Percentiles rank a stretch among this genome's conserved stretches.
phyloP scores from a whole-genome alignment of 768 basidiomycete species.

The Filobasidium wieringae region DNA sequence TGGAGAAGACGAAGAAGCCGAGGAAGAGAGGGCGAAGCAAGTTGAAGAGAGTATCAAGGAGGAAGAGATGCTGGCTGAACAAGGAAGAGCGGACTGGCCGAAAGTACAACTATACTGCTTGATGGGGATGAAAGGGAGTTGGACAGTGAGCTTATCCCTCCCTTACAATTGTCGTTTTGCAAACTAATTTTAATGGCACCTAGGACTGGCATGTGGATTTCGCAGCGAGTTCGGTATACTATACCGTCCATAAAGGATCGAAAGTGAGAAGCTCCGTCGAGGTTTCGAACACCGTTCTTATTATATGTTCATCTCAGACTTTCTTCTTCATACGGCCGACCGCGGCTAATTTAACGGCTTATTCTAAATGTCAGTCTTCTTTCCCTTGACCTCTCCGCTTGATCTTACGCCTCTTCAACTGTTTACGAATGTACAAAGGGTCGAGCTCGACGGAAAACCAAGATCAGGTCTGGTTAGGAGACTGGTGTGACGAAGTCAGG shows the following conservation, averaged over 20 bases:
- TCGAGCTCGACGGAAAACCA: slow-evolving; percentile 80
- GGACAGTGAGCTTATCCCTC: slow-evolving; percentile 59
- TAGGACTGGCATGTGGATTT: slow-evolving; percentile 99
- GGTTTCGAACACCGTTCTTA: not conserved
- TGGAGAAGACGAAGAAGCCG: not conserved
- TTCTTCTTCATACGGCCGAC: slow-evolving; percentile 96
- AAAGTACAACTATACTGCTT: slow-evolving; percentile 94
- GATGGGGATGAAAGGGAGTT: slow-evolving; percentile 85
- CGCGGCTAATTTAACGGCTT: slow-evolving; percentile 67
- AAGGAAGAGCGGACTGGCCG: slow-evolving; percentile 42
- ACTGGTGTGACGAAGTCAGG: slow-evolving; percentile 79
- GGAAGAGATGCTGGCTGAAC: not conserved
- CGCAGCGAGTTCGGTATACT: slow-evolving; percentile 95
- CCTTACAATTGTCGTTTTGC: not conserved
- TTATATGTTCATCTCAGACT: slow-evolving; percentile 45
- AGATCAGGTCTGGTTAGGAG: slow-evolving; percentile 78
- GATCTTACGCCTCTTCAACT: slow-evolving; percentile 29
- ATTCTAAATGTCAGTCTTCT: slow-evolving; percentile 56
- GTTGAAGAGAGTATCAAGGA: not conserved
- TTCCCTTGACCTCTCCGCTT: not conserved
- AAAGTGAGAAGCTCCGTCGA: slow-evolving; percentile 47
- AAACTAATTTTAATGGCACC: slow-evolving; percentile 4
- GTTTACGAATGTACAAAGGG: slow-evolving; percentile 36
- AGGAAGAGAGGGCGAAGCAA: slow-evolving; percentile 11
- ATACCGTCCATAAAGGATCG: slow-evolving; percentile 74